Conservation (phyloP, 148 eudicot species). For the Simmondsia chinensis region DNA sequence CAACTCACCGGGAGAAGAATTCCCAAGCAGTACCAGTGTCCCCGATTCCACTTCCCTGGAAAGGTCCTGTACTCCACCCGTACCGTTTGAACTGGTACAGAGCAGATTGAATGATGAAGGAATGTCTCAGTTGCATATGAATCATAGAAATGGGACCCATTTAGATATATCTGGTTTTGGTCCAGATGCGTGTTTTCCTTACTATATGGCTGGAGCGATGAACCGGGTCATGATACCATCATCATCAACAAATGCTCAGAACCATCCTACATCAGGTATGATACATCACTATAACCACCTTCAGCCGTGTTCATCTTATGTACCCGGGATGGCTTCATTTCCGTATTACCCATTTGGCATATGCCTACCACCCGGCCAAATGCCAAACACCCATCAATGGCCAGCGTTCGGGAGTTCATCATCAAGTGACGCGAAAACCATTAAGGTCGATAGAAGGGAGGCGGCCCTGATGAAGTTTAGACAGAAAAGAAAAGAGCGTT, state of each 20-base stretch:
- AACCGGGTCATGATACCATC: constrained; percentile 62
- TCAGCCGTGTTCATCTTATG: constrained; percentile 45
- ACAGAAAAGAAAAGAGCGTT: constrained; percentile 92
- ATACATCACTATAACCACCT: constrained; percentile 50
- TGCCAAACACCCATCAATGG: constrained; percentile 48
- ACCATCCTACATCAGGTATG: constrained; percentile 29
- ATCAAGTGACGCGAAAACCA: constrained; percentile 28
- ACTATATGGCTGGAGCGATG: constrained; percentile 61
- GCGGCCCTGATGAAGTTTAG: constrained; percentile 85
- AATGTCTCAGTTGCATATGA: constrained; percentile 34
- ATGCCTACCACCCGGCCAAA: constrained; percentile 63
- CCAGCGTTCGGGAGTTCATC: constrained; percentile 39
- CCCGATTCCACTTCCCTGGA: constrained; percentile 65
- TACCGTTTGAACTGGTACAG: constrained; percentile 24
- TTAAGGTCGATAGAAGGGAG: constrained; percentile 81
- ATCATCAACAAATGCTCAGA: constrained; percentile 29
- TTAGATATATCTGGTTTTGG: constrained; percentile 36
- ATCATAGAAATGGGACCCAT: constrained; percentile 35
- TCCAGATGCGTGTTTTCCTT: constrained; percentile 48
- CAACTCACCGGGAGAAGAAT: constrained; percentile 38
- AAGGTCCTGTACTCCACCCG: constrained; percentile 56
- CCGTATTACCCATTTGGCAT: constrained; percentile 55
- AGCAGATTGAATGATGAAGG: constrained; percentile 42
- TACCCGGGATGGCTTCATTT: constrained; percentile 54
- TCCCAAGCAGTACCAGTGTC: constrained; percentile 50